A percentile compares a stretch with the other conserved stretches of the same genome.
phyloP scores from a whole-genome alignment of 2,329 filamentous ascomycete genomes.

The Dactylellina leptospora region DNA sequence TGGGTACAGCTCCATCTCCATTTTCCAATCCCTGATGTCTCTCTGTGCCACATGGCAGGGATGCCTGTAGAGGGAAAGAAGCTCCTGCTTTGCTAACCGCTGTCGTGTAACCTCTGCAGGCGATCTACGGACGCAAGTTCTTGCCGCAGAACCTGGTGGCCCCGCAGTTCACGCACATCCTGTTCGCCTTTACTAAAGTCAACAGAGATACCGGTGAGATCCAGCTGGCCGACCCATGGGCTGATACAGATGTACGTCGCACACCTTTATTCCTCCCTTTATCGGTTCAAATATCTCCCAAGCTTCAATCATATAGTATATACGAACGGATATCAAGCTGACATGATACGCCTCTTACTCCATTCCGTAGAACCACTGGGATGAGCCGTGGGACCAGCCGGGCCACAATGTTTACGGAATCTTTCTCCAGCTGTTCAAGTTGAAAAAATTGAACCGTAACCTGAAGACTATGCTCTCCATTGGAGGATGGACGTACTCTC shows the following conservation, averaged over 20 bases:
- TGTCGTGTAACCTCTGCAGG: slow-evolving; percentile 61
- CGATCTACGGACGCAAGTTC: slow-evolving; percentile 86
- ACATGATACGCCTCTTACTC: not conserved
- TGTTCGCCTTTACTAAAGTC: slow-evolving; percentile 67
- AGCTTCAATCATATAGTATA: too few species aligned
- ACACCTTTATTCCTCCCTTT: too few species aligned
- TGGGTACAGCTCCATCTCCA: slow-evolving; percentile 27
- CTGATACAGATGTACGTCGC: slow-evolving; percentile 37
- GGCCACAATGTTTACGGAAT: slow-evolving; percentile 74
- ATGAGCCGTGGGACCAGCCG: slow-evolving; percentile 57
- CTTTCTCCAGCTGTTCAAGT: slow-evolving; percentile 77
- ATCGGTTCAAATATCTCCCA: not conserved
- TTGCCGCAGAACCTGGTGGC: slow-evolving; percentile 82
- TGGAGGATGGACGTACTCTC: slow-evolving; percentile 82
- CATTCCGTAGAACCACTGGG: slow-evolving; percentile 34
- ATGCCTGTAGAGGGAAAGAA: not conserved
- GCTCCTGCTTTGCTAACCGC: slow-evolving; percentile 26
- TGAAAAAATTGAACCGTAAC: slow-evolving; percentile 79
- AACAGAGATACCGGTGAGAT: slow-evolving; percentile 35
- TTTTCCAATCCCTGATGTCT: not conserved
- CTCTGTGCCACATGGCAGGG: not conserved
- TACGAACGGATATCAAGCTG: too few species aligned
- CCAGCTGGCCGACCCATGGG: slow-evolving; percentile 36
- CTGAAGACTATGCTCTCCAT: slow-evolving; percentile 83
- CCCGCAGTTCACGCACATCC: slow-evolving; percentile 83